Conservation (phyloP, 352 stramenopile genomes). For the Phytophthora cajani region DNA sequence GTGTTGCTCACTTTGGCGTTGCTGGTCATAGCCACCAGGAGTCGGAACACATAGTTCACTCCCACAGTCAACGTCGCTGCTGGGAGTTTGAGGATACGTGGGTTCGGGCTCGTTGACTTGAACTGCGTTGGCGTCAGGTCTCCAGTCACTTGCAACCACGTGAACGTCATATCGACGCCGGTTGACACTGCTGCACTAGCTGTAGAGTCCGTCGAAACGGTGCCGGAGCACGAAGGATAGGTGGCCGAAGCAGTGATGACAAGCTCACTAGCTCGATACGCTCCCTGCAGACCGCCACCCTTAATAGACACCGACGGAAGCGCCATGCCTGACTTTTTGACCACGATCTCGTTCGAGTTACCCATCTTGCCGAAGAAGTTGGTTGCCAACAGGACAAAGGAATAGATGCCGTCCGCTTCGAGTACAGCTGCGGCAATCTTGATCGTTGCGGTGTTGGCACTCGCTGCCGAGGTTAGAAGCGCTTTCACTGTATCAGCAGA, state of each 20-base stretch:
- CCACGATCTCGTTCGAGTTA: conserved; percentile 49
- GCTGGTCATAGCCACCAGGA: conserved; percentile 57
- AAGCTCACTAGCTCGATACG: conserved; percentile 49
- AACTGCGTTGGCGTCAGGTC: conserved; percentile 48
- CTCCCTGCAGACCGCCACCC: conserved; percentile 46
- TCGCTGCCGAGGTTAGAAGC: conserved; percentile 33
- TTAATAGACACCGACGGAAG: conserved; percentile 65
- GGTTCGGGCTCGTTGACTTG: conserved; percentile 64
- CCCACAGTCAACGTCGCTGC: conserved; percentile 57
- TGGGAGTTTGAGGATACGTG: conserved; percentile 56
- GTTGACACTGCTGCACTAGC: conserved; percentile 19
- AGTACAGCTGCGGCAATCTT: conserved; percentile 40
- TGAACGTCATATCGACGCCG: conserved; percentile 58
- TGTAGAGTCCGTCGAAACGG: conserved; percentile 17
- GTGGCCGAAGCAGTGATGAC: conserved; percentile 53
- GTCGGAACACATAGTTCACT: conserved; percentile 66
- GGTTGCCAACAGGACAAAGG: conserved; percentile 48
- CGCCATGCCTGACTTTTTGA: conserved; percentile 57
- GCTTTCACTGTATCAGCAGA: conserved; percentile 28
- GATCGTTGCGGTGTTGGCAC: conserved; percentile 48
- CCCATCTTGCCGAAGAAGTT: conserved; percentile 62
- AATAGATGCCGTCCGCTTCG: conserved; percentile 50
- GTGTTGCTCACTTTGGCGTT: conserved; percentile 57
- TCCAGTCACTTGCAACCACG: conserved; percentile 56
- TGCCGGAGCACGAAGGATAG: conserved; percentile 48